Conservation (phyloP, 257 asterid species). For the Jacaranda copaia region DNA sequence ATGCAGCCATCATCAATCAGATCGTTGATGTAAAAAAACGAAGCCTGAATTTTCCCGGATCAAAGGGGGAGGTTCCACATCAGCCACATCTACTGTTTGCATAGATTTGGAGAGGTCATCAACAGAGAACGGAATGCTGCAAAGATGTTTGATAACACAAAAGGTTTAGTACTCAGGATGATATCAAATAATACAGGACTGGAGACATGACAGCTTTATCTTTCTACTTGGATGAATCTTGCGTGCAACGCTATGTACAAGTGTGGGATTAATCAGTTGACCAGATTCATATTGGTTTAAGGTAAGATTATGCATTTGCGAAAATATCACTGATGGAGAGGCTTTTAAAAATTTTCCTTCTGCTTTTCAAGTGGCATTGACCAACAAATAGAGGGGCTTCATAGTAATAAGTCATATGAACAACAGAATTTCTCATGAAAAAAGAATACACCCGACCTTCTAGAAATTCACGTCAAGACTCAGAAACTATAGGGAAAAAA, state of each 20-base stretch:
- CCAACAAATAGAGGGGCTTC: not conserved
- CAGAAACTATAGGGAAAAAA: not conserved
- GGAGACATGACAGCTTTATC: not conserved
- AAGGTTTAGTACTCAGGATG: not conserved
- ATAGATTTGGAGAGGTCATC: constrained; percentile 77
- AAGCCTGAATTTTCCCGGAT: constrained; percentile 79
- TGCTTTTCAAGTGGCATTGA: too few species aligned
- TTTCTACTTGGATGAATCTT: not conserved
- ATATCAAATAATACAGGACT: not conserved
- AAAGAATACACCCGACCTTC: not conserved
- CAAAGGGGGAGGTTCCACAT: constrained; percentile 76
- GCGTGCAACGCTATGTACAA: not conserved
- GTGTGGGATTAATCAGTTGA: not conserved
- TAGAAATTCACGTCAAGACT: not conserved
- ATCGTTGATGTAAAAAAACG: constrained; percentile 67
- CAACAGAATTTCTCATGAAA: not conserved
- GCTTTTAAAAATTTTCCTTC: too few species aligned
- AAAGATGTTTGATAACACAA: constrained; percentile 24
- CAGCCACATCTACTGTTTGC: constrained; percentile 67
- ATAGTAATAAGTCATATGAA: not conserved
- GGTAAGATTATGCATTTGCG: too few species aligned
- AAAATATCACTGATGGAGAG: too few species aligned
- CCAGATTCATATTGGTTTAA: too few species aligned
- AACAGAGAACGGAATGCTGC: constrained; percentile 81
- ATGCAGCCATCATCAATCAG: constrained; percentile 42